phyloP scores from a whole-genome alignment of 768 basidiomycete species.

The Imleria badia region DNA sequence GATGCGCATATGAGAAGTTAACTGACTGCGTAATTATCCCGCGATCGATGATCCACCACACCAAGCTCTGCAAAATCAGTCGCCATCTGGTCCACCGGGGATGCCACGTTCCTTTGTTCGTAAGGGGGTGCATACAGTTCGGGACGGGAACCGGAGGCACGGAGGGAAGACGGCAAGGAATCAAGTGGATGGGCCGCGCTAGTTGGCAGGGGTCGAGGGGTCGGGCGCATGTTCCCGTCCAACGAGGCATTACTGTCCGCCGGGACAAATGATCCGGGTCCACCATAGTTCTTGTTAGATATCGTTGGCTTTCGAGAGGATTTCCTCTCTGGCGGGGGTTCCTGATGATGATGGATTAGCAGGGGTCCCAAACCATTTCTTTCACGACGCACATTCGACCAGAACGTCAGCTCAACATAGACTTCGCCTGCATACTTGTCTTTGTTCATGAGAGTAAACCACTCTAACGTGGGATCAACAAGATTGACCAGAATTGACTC shows the following conservation, averaged over 20 bases:
- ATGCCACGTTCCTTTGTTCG: constrained; percentile 48
- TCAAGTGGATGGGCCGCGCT: constrained; percentile 43
- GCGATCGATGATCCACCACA: constrained; percentile 47
- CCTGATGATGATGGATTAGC: constrained; percentile 43
- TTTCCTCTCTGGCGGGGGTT: constrained; percentile 76
- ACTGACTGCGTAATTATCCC: constrained; percentile 63
- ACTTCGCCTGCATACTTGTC: constrained; percentile 95
- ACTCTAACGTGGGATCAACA: constrained; percentile 56
- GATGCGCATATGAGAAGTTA: constrained; percentile 1
- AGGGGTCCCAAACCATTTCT: neutral
- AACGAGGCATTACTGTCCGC: constrained; percentile 35
- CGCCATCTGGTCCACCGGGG: constrained; percentile 51
- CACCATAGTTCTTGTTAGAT: constrained; percentile 66
- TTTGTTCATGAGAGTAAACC: constrained; percentile 89
- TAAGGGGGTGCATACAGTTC: constrained; percentile 78
- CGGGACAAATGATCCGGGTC: constrained; percentile 74
- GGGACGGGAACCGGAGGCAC: constrained; percentile 60
- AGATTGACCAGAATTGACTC: neutral
- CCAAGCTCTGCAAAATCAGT: constrained; percentile 69
- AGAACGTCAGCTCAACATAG: constrained; percentile 95
- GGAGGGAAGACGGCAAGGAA: constrained; percentile 58
- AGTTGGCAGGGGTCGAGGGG: constrained; percentile 13
- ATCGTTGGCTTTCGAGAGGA: constrained; percentile 47
- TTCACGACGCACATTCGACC: constrained; percentile 71
- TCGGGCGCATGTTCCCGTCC: constrained; percentile 21